Conservation (phyloP, 2,329 filamentous ascomycete species). For the Ceratocystis ficicola region DNA sequence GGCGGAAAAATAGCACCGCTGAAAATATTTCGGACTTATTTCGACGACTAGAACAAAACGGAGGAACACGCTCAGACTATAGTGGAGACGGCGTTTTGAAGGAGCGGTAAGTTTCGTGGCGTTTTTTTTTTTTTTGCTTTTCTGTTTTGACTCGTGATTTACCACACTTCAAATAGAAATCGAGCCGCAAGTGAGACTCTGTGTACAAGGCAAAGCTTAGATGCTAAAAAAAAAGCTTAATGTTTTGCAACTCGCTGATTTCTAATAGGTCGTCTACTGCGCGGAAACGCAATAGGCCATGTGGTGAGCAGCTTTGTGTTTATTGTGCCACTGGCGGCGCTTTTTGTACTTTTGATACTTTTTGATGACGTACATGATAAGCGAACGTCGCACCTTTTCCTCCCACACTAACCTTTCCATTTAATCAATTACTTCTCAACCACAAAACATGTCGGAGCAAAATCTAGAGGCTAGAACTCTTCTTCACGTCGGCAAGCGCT, state of each 20-base stretch:
- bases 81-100: not conserved
- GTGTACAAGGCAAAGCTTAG: not conserved
- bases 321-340: not conserved
- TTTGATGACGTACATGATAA: not conserved
- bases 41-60: not conserved
- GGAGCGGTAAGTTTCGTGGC: not conserved
- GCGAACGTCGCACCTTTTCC: too few species aligned
- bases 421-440: too few species aligned
- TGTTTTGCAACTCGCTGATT: not conserved
- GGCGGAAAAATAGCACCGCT: not conserved
- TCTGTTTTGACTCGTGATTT: not conserved
- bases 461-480: too few species aligned
- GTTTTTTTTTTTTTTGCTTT: not conserved
- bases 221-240: not conserved
- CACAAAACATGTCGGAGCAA: too few species aligned
- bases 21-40: not conserved
- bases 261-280: not conserved
- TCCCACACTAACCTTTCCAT: too few species aligned
- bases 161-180: not conserved
- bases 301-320: not conserved
- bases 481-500: too few species aligned
- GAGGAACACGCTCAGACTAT: not conserved
- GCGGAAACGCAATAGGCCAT: not conserved
- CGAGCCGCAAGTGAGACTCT: not conserved
- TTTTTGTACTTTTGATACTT: not conserved